These are phyloP conservation scores for Malassezia sympodialis DNA, from an alignment of 1,284 basidiomycete species.

Conservation along the genomic window DNA sequence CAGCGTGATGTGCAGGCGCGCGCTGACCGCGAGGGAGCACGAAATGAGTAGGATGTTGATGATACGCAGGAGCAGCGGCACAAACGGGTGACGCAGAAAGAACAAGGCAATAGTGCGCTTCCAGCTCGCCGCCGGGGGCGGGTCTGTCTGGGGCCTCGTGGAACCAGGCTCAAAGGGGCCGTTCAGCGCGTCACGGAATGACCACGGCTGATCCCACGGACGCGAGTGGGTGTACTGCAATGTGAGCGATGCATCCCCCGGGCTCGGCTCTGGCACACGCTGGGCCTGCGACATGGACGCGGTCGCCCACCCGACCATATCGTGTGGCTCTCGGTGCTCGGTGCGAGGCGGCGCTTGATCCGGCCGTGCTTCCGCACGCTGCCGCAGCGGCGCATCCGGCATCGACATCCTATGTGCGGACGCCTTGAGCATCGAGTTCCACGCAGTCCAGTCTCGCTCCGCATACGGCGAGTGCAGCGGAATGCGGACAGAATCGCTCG, in stretches of 20 bases:
- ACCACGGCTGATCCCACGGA: constrained; percentile 13
- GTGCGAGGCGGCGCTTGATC: neutral
- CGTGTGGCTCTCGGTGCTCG: neutral
- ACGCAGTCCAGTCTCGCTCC: neutral
- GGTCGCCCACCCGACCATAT: constrained; percentile 1
- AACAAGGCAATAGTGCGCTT: constrained; percentile 32
- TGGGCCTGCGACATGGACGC: neutral
- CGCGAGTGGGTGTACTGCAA: neutral
- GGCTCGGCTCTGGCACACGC: no score
- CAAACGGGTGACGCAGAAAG: constrained; percentile 46
- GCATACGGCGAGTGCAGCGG: neutral
- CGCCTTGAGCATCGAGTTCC: neutral
- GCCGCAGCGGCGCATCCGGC: neutral
- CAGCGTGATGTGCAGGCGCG: constrained; percentile 62
- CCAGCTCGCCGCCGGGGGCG: neutral
- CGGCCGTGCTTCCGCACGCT: neutral
- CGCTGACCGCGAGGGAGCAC: constrained; percentile 66
- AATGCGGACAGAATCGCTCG: neutral
- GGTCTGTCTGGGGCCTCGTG: no score
- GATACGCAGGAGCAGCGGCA: constrained; percentile 64
- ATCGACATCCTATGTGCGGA: neutral
- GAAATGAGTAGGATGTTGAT: constrained; percentile 73
- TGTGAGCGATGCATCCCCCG: neutral
- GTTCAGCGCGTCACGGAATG: neutral
- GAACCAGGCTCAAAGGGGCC: neutral